Evolutionary conservation across 2,329 filamentous ascomycete genomes (phyloP).

Genomic region (Aspergillus oerlinghausenensis): DNA sequence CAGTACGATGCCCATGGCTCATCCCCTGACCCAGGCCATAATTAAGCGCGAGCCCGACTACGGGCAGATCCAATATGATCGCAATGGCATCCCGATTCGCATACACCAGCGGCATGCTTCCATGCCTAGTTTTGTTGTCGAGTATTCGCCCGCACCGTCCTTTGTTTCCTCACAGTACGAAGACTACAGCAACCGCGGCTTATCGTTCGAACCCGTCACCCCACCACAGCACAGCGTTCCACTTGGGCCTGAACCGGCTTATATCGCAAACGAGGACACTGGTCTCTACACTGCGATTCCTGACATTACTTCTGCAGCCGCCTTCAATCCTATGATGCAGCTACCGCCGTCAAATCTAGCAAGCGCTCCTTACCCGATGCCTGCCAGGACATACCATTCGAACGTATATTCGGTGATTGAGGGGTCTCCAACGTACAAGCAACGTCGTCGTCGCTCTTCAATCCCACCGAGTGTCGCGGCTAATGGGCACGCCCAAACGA

Average conservation of each 20-base stretch:
- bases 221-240: conserved; percentile 84
- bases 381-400: conserved; percentile 60
- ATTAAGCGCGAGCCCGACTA: conserved; percentile 90
- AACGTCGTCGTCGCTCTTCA: conserved; percentile 87
- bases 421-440: conserved; percentile 98
- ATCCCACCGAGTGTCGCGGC: conserved; percentile 73
- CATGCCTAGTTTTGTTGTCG: conserved; percentile 89
- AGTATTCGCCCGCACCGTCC: conserved; percentile 95
- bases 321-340: conserved; percentile 84
- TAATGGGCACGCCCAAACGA: conserved; percentile 46
- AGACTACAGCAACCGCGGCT: conserved; percentile 92
- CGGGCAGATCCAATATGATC: conserved; percentile 78
- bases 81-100: conserved; percentile 82
- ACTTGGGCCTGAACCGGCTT: conserved; percentile 82
- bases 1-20: conserved; percentile 64
- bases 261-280: conserved; percentile 97
- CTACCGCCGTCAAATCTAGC: conserved; percentile 80
- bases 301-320: conserved; percentile 70
- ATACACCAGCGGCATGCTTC: conserved; percentile 90
- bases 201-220: conserved; percentile 95
- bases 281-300: conserved; percentile 93
- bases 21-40: conserved; percentile 63
- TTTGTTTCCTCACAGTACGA: conserved; percentile 99
- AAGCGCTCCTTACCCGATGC: conserved; percentile 72
- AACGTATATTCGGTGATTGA: conserved; percentile 96